phyloP scores from a whole-genome alignment of 129 eudicot genomes.

The Tagetes patula region DNA sequence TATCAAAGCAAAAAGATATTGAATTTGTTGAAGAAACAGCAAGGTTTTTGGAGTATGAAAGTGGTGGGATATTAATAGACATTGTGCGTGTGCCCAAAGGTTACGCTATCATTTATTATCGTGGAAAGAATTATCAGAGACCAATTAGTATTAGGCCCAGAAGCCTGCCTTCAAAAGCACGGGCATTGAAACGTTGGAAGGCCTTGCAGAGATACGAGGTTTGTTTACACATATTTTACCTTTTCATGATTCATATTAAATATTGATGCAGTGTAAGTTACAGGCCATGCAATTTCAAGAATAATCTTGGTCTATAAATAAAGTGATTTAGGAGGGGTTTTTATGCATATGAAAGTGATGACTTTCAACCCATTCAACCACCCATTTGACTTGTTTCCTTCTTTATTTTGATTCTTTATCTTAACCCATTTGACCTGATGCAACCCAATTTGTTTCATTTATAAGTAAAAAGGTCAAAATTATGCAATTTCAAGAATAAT shows the following conservation, averaged over 20 bases:
- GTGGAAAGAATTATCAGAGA: constrained; percentile 90
- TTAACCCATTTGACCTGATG: not conserved
- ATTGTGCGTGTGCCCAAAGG: constrained; percentile 93
- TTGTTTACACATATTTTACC: not conserved
- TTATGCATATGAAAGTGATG: not conserved
- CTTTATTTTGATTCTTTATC: not conserved
- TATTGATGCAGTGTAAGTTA: not conserved
- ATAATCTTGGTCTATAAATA: not conserved
- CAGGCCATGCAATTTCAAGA: not conserved
- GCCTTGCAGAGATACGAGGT: constrained; percentile 98
- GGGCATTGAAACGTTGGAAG: constrained; percentile 85
- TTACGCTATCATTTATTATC: constrained; percentile 75
- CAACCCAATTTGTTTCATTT: not conserved
- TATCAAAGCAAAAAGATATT: constrained; percentile 76
- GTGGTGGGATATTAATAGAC: constrained; percentile 91
- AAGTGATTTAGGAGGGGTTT: not conserved
- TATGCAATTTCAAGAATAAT: too few species aligned
- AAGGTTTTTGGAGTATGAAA: constrained; percentile 84
- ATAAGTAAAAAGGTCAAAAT: not conserved
- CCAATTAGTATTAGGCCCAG: constrained; percentile 88
- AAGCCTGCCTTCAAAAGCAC: constrained; percentile 90
- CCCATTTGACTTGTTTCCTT: not conserved
- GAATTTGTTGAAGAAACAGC: constrained; percentile 95
- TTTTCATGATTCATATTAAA: not conserved
- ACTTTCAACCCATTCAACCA: not conserved